Evolutionary conservation across 371 early-diverging fungal species (phyloP).

Genomic region (Enterospora canceri): DNA sequence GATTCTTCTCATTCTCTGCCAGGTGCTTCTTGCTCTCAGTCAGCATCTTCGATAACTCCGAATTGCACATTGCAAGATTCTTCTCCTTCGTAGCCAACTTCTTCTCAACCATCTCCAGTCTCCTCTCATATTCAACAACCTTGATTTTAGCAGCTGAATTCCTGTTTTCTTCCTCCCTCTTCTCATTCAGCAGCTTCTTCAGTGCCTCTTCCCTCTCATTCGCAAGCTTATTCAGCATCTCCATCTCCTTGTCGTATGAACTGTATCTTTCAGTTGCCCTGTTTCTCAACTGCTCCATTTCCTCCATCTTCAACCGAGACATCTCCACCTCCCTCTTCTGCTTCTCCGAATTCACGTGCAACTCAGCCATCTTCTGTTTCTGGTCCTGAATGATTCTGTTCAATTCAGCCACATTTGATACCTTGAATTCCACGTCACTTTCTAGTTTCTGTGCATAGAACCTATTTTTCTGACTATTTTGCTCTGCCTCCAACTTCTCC

Average conservation of each 20-base stretch:
- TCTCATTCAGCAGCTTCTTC: slow-evolving; percentile 8
- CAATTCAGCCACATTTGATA: slow-evolving; percentile 19
- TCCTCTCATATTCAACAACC: slow-evolving; percentile 13
- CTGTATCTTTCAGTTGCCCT: slow-evolving; percentile 18
- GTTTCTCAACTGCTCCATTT: slow-evolving; percentile 23
- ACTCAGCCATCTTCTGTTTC: slow-evolving; percentile 27
- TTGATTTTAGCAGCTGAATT: slow-evolving; percentile 11
- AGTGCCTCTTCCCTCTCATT: slow-evolving; percentile 34
- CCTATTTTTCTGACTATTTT: background rate
- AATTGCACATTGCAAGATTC: slow-evolving; percentile 38
- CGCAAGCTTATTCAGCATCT: slow-evolving; percentile 19
- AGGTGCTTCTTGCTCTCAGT: slow-evolving; percentile 25
- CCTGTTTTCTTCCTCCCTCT: slow-evolving; percentile 21
- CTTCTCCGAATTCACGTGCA: background rate
- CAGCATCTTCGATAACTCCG: slow-evolving; percentile 40
- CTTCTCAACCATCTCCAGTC: slow-evolving; percentile 20
- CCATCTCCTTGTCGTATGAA: slow-evolving; percentile 41
- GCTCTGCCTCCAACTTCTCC: slow-evolving; percentile 4
- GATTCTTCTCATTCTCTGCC: slow-evolving; percentile 22
- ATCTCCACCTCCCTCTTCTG: background rate
- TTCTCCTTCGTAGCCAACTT: slow-evolving; percentile 39
- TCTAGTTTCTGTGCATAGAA: slow-evolving; percentile 19
- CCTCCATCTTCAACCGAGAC: slow-evolving; percentile 5
- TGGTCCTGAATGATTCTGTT: slow-evolving; percentile 40
- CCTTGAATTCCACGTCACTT: slow-evolving; percentile 3